These are phyloP conservation scores for Chenopodium formosanum DNA, from an alignment of 148 eudicot species.

Conservation along the genomic window DNA sequence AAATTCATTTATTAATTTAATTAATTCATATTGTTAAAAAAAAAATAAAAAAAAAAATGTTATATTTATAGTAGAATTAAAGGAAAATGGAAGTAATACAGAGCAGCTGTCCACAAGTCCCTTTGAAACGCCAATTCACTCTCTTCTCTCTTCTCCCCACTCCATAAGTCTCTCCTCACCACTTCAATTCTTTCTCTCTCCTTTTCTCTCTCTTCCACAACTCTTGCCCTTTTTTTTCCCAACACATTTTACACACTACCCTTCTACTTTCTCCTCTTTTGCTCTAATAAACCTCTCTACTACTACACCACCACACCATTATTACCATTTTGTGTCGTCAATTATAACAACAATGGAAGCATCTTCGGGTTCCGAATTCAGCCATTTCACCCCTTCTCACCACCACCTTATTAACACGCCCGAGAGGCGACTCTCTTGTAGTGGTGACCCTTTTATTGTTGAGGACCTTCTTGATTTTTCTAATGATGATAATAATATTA, in stretches of 20 bases:
- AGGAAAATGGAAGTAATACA: not conserved
- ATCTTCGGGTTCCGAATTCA: too few relatives aligned
- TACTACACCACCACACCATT: too few relatives aligned
- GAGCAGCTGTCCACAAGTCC: constrained; percentile 16
- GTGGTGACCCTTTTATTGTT: constrained; percentile 61
- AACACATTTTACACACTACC: too few relatives aligned
- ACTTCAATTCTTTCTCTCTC: constrained; percentile 31
- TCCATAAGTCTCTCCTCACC: constrained; percentile 37
- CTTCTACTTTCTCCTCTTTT: too few relatives aligned
- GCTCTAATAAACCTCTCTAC: too few relatives aligned
- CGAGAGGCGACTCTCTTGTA: constrained; percentile 33
- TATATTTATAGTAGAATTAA: too few relatives aligned
- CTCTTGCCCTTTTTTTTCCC: not conserved
- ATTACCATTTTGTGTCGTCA: too few relatives aligned
- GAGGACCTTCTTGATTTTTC: constrained; percentile 89
- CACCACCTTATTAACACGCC: not conserved
- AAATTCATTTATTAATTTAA: not conserved
- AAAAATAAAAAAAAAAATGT: too few relatives aligned
- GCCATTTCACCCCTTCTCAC: not conserved
- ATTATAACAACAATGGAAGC: too few relatives aligned
- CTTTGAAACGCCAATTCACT: constrained; percentile 26
- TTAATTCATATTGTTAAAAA: too few relatives aligned
- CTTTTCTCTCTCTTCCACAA: not conserved
- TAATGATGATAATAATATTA: constrained; percentile 42
- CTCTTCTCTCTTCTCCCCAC: constrained; percentile 22